Conservation (phyloP, 306 rosid genomes). For the Mimosa pudica region DNA sequence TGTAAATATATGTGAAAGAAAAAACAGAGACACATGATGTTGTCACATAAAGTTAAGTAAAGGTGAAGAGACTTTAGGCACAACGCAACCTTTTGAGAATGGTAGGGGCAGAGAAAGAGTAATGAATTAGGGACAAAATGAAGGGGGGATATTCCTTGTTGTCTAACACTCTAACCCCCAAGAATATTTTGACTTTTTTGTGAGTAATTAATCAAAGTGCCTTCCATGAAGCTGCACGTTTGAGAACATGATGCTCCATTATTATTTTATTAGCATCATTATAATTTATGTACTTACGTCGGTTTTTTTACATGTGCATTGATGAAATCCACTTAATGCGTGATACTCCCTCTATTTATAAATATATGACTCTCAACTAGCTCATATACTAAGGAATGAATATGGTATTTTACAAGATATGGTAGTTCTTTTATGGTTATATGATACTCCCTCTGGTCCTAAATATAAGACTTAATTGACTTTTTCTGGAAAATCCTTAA, state of each 20-base stretch:
- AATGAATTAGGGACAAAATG: not conserved
- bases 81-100: not conserved
- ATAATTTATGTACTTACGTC: not conserved
- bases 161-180: not conserved
- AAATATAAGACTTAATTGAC: no score
- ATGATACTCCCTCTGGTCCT: no score
- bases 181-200: not conserved
- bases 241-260: constrained; percentile 5
- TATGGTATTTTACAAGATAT: no score
- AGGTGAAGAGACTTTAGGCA: not conserved
- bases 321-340: not conserved
- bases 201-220: not conserved
- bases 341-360: no score
- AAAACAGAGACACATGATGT: constrained; percentile 33
- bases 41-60: constrained; percentile 15
- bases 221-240: constrained; percentile 12
- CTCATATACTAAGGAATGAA: no score
- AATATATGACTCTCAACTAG: no score
- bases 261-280: not conserved
- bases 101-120: not conserved
- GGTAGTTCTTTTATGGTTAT: no score
- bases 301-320: no score
- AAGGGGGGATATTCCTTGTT: constrained; percentile 10
- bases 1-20: not conserved
- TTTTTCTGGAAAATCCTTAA: no score